A percentile compares a stretch with the other conserved stretches of the same genome.
phyloP scores from a whole-genome alignment of 1,284 basidiomycete species.

The Marasmius oreades region DNA sequence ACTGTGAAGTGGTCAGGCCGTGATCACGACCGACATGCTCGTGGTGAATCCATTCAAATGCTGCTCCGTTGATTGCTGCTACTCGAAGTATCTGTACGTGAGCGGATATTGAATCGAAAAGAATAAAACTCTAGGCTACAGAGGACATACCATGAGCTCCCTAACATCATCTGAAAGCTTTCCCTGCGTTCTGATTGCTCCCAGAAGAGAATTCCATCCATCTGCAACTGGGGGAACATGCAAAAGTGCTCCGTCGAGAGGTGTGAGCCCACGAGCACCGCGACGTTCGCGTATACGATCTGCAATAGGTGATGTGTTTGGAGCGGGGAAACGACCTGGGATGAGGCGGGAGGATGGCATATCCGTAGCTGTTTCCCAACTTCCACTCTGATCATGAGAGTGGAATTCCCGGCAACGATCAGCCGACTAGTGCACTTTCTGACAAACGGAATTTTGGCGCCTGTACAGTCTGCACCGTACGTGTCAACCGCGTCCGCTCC shows the following conservation, averaged over 20 bases:
- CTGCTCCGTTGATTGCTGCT: slow-evolving; percentile 46
- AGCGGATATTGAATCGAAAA: background rate
- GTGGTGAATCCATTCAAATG: slow-evolving; percentile 58
- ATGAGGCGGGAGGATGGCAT: slow-evolving; percentile 32
- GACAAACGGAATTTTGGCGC: too few species aligned
- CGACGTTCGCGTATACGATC: slow-evolving; percentile 44
- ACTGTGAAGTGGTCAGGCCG: slow-evolving; percentile 44
- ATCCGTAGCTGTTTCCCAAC: too few species aligned
- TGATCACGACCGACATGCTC: slow-evolving; percentile 41
- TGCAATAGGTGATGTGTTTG: slow-evolving; percentile 36
- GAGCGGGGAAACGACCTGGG: slow-evolving; percentile 38
- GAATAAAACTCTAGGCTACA: background rate
- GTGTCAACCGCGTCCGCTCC: background rate
- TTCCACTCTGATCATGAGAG: too few species aligned
- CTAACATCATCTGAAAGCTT: slow-evolving; percentile 44
- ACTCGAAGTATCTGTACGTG: slow-evolving; percentile 44
- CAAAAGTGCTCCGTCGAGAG: slow-evolving; percentile 43
- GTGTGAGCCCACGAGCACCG: slow-evolving; percentile 41
- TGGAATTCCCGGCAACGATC: too few species aligned
- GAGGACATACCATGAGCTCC: slow-evolving; percentile 43
- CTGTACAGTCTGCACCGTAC: too few species aligned
- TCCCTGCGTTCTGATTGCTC: slow-evolving; percentile 45
- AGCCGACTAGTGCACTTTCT: too few species aligned
- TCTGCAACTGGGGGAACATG: slow-evolving; percentile 46
- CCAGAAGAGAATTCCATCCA: slow-evolving; percentile 49